Evolutionary conservation across 2,329 filamentous ascomycete genomes (phyloP).

Genomic region (Didymella lethalis): DNA sequence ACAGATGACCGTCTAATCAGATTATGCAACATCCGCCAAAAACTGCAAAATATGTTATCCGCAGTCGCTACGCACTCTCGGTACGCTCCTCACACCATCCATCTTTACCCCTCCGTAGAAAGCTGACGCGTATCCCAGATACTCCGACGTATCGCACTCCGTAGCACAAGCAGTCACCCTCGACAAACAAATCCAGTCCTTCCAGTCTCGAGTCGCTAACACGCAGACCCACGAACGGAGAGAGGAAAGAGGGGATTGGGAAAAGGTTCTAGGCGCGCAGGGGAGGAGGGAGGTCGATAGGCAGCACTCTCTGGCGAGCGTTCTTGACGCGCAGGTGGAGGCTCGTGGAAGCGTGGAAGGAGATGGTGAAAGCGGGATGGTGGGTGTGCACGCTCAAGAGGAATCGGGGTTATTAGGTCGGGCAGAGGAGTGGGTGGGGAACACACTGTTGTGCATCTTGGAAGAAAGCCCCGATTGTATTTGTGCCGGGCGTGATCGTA

Average conservation of each 20-base stretch:
- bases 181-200: not conserved
- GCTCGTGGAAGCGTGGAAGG: not conserved
- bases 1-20: not conserved
- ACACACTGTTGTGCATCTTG: not conserved
- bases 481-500: not conserved
- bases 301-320: not conserved
- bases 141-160: not conserved
- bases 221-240: not conserved
- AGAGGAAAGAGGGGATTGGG: not conserved
- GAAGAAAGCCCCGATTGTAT: not conserved
- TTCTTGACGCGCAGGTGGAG: not conserved
- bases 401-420: not conserved
- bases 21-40: not conserved
- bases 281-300: not conserved
- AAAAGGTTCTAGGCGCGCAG: not conserved
- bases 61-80: not conserved
- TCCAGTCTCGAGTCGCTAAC: not conserved
- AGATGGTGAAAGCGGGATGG: not conserved
- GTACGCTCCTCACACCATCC: not conserved
- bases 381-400: not conserved
- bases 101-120: no score
- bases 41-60: not conserved
- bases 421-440: not conserved
- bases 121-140: not conserved
- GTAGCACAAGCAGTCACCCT: not conserved